Evolutionary conservation across 768 basidiomycete genomes (phyloP).

Genomic region (Mycena rebaudengoi): DNA sequence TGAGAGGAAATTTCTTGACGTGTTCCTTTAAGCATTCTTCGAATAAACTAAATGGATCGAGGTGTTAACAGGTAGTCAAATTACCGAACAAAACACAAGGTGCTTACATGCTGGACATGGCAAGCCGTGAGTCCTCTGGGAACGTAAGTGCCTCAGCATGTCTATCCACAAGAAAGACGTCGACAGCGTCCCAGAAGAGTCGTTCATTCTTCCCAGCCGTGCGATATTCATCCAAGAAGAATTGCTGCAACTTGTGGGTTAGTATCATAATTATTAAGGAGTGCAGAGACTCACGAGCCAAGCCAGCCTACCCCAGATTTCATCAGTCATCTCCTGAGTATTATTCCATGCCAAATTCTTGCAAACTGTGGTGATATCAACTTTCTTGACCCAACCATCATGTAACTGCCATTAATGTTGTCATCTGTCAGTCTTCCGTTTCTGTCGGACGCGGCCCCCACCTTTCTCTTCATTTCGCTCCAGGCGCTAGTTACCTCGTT

Average conservation of each 20-base stretch:
- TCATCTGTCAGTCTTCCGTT: not conserved
- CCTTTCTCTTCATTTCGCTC: not conserved
- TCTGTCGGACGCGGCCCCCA: not conserved
- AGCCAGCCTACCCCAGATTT: not conserved
- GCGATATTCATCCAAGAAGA: not conserved
- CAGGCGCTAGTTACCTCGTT: not conserved
- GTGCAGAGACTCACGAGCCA: not conserved
- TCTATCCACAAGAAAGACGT: not conserved
- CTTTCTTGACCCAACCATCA: not conserved
- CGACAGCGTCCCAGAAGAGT: not conserved
- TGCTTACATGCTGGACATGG: not conserved
- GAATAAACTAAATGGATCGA: not conserved
- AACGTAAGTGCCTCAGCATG: not conserved
- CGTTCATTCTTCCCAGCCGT: not conserved
- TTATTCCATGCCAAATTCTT: not conserved
- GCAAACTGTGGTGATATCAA: not conserved
- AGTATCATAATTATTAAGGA: slow-evolving; percentile 7
- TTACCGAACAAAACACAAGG: not conserved
- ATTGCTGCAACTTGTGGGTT: not conserved
- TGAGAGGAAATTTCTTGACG: not conserved
- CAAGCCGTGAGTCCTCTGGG: not conserved
- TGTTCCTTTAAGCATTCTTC: not conserved
- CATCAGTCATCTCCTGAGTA: not conserved
- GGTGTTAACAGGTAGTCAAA: not conserved
- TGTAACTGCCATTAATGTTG: too few relatives aligned